Base-by-base conservation (phyloP, 73 alveolate species). In the Strombidium stylifer region DNA sequence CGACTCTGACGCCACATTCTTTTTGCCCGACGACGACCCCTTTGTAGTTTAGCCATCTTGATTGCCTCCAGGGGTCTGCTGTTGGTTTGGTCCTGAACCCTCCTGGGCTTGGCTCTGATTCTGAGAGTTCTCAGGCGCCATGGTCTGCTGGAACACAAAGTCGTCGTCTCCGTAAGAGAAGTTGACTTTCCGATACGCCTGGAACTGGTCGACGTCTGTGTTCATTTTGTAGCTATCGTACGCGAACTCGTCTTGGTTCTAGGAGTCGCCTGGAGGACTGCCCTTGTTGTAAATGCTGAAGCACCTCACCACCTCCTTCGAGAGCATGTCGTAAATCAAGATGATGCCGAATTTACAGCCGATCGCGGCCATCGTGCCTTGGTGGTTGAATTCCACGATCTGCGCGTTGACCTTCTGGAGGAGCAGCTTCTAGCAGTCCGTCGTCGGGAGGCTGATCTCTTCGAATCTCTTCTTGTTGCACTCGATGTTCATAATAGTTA, bases 291-390 rank as follows among this genome's bases (percentile, higher is more conserved):
- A 73, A 15, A 60, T 39, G 4, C 62, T 27, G 26, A 73, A 53
- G 20, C 69, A 46, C 34, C 86, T 57, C 31, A 73, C 51, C 47
- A 73, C 41, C 21, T 54, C 64, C 57, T 73, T 73, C 1, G 86
- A 59, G 60, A 56, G 18, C 64, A 59, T 59, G 48, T 73, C 86
- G 62, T 59, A 39, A 24, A 73, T 31, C 44, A 73, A 24, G 18
- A 73, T 48, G 10, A 34, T 21, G 16, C 70, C 86, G 59, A 59
- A 59, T 25, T 59, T 73, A 35, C 86, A 73, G 4, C 78, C 76
- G 24, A 73, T 42, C 14, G 75, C 65, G 2, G 57, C 58, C 6
- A 71, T 20, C 5, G 84, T 71, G 2, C 84, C 84, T 27, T 57
- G 34, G 44, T 59, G 71, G 53, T 71, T 71, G 49, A 71, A 71